Percentiles rank a stretch among this genome's conserved stretches.
Conservation (phyloP, 495 filamentous ascomycete genomes). For the Tuber umbilicatum region DNA sequence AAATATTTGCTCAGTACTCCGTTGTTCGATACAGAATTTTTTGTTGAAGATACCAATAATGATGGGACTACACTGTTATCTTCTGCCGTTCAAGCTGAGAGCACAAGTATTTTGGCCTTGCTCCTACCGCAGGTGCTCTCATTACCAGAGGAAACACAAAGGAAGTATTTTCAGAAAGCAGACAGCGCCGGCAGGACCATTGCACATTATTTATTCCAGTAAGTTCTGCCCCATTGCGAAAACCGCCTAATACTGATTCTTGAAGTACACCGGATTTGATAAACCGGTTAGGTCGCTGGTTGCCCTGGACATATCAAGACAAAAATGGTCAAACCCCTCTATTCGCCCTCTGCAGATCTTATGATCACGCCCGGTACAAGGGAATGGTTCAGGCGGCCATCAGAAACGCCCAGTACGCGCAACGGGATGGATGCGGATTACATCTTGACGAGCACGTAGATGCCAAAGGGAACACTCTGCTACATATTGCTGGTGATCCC, state of each 20-base stretch:
- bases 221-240: constrained; percentile 46
- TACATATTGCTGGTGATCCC: constrained; percentile 88
- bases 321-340: constrained; percentile 95
- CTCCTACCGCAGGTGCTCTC: constrained; percentile 62
- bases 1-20: constrained; percentile 62
- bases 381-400: constrained; percentile 77
- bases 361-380: constrained; percentile 83
- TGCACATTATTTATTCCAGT: constrained; percentile 82
- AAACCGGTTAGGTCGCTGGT: constrained; percentile 59
- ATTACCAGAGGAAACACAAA: constrained; percentile 47
- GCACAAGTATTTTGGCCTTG: constrained; percentile 64
- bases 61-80: constrained; percentile 85
- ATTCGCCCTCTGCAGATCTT: constrained; percentile 88
- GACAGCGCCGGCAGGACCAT: constrained; percentile 82
- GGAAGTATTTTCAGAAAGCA: constrained; percentile 62
- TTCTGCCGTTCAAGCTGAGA: constrained; percentile 86
- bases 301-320: constrained; percentile 87
- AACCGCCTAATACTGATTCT: neutral
- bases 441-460: constrained; percentile 93
- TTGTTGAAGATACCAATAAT: constrained; percentile 77
- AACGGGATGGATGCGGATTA: constrained; percentile 69
- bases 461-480: constrained; percentile 80
- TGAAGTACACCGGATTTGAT: constrained; percentile 64
- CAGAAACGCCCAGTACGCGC: constrained; percentile 62
- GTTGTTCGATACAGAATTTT: constrained; percentile 56